These are phyloP conservation scores for Punica granatum DNA, from an alignment of 345 rosid genomes.

Conservation along the genomic window DNA sequence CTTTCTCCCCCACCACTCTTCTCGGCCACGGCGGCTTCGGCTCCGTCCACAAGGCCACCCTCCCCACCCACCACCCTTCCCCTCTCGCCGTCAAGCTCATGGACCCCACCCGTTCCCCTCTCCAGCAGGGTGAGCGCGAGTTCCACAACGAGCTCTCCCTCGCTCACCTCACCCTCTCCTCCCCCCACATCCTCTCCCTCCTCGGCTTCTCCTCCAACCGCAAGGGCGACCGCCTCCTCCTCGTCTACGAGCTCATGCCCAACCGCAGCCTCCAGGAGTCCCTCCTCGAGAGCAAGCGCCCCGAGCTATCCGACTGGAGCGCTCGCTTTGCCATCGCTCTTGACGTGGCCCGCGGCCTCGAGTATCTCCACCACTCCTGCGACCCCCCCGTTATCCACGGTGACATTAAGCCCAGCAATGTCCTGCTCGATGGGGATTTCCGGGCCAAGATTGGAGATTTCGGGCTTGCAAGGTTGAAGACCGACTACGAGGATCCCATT, in stretches of 20 bases:
- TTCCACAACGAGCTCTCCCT: slow-evolving; percentile 83
- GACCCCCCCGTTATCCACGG: slow-evolving; percentile 77
- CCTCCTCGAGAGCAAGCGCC: slow-evolving; percentile 51
- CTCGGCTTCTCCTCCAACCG: slow-evolving; percentile 70
- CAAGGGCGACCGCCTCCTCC: slow-evolving; percentile 50
- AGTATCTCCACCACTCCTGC: slow-evolving; percentile 52
- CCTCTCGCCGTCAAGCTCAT: slow-evolving; percentile 72
- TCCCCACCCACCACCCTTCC: slow-evolving; percentile 10
- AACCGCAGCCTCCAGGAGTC: slow-evolving; percentile 85
- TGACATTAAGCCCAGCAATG: slow-evolving; percentile 80
- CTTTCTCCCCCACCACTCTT: slow-evolving; percentile 67
- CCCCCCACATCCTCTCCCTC: slow-evolving; percentile 50
- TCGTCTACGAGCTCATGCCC: slow-evolving; percentile 77
- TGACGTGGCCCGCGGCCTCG: slow-evolving; percentile 67
- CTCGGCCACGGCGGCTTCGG: slow-evolving; percentile 97
- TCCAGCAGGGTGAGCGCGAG: slow-evolving; percentile 93
- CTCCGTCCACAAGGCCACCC: slow-evolving; percentile 35
- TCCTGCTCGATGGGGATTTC: slow-evolving; percentile 64
- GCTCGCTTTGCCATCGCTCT: slow-evolving; percentile 41
- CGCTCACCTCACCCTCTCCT: slow-evolving; percentile 48
- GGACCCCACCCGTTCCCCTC: slow-evolving; percentile 60
- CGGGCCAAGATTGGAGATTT: slow-evolving; percentile 75
- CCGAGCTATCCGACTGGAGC: slow-evolving; percentile 56
- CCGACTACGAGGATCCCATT: slow-evolving; percentile 33
- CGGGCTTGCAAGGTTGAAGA: slow-evolving; percentile 73